Conservation (phyloP, 352 stramenopile genomes). For the Phytophthora vignae region DNA sequence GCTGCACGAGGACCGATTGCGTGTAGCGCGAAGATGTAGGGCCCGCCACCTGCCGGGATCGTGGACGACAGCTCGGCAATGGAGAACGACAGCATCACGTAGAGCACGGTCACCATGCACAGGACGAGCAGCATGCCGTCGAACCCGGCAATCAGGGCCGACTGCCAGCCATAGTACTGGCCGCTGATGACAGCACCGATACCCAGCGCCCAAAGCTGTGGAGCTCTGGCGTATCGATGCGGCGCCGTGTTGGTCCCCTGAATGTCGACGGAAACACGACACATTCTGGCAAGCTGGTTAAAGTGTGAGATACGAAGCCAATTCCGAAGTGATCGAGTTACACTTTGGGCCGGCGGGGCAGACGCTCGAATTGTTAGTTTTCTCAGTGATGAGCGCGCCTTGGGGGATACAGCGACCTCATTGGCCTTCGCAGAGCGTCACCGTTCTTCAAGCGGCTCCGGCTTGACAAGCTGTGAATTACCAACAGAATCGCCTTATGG, state of each 20-base stretch:
- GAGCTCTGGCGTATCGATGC: slow-evolving; percentile 67
- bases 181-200: slow-evolving; percentile 54
- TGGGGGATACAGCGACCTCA: slow-evolving; percentile 4
- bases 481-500: slow-evolving; percentile 21
- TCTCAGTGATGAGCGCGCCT: slow-evolving; percentile 14
- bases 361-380: background rate
- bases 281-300: slow-evolving; percentile 20
- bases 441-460: slow-evolving; percentile 26
- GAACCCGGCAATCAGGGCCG: slow-evolving; percentile 68
- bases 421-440: slow-evolving; percentile 27
- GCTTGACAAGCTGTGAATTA: slow-evolving; percentile 14
- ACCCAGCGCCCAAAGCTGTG: slow-evolving; percentile 70
- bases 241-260: slow-evolving; percentile 11
- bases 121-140: slow-evolving; percentile 70
- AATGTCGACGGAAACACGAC: slow-evolving; percentile 24
- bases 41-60: slow-evolving; percentile 64
- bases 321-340: slow-evolving; percentile 16
- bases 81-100: slow-evolving; percentile 78
- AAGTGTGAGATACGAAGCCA: slow-evolving; percentile 2
- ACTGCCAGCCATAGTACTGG: slow-evolving; percentile 82
- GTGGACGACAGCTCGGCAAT: slow-evolving; percentile 78
- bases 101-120: slow-evolving; percentile 69
- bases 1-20: slow-evolving; percentile 50
- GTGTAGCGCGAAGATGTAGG: slow-evolving; percentile 78
- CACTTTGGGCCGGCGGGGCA: background rate